Conservation (phyloP, 2,329 filamentous ascomycete species). For the Aspergillus ibericus region DNA sequence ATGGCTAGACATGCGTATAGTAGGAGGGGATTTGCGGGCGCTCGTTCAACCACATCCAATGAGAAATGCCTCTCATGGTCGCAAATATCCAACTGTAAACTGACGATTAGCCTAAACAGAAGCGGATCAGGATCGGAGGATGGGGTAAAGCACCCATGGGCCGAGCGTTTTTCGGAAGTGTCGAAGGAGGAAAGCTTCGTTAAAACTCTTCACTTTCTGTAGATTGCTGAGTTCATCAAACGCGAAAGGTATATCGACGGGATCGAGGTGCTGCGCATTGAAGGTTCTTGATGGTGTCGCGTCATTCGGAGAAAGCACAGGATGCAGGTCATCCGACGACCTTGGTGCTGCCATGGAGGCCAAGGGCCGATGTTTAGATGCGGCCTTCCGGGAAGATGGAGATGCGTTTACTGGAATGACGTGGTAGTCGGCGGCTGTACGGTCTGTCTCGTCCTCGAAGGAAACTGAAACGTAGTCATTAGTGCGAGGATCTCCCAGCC, state of each 20-base stretch:
- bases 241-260: constrained; percentile 21
- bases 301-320: constrained; percentile 12
- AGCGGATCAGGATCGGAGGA: not conserved
- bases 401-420: constrained; percentile 25
- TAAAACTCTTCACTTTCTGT: constrained; percentile 29
- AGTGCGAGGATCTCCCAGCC: not conserved
- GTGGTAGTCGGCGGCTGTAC: constrained; percentile 36
- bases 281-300: constrained; percentile 7
- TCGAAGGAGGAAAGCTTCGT: constrained; percentile 35
- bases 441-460: constrained; percentile 39
- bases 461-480: constrained; percentile 23
- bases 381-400: constrained; percentile 20
- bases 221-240: constrained; percentile 20
- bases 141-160: constrained; percentile 28
- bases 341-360: constrained; percentile 27
- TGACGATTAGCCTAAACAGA: constrained; percentile 11
- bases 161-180: constrained; percentile 36
- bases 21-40: constrained; percentile 31
- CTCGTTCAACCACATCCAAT: constrained; percentile 31
- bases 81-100: constrained; percentile 32
- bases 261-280: constrained; percentile 17
- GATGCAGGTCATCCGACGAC: constrained; percentile 17
- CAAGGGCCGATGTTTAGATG: constrained; percentile 27
- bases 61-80: constrained; percentile 34
- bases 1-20: constrained; percentile 37